phyloP scores from a whole-genome alignment of 1,284 basidiomycete genomes.

The Pholiota adiposa region DNA sequence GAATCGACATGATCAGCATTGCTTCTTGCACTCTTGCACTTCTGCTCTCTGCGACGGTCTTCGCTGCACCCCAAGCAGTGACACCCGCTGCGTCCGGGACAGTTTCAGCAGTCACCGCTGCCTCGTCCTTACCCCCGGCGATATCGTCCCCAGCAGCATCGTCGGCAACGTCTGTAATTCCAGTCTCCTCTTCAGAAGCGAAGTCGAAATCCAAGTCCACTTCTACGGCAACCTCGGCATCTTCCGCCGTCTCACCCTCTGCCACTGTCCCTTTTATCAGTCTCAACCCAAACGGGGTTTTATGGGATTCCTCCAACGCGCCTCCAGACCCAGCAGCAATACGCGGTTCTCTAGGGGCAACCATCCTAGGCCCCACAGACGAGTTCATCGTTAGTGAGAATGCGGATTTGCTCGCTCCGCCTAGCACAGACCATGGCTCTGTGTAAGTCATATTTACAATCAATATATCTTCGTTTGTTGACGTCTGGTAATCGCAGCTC shows the following conservation, averaged over 20 bases:
- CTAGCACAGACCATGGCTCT: constrained; percentile 66
- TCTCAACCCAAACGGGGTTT: constrained; percentile 53
- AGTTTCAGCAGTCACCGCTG: constrained; percentile 5
- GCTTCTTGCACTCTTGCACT: constrained; percentile 37
- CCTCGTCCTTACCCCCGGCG: constrained; percentile 18
- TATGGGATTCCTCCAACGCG: constrained; percentile 40
- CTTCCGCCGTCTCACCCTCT: constrained; percentile 17
- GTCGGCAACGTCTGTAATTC: constrained; percentile 13
- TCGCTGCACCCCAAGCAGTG: constrained; percentile 20
- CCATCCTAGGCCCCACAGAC: constrained; percentile 62
- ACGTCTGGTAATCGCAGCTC: constrained; percentile 33
- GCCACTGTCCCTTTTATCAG: constrained; percentile 52
- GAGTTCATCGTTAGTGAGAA: constrained; percentile 56
- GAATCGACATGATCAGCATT: constrained; percentile 27
- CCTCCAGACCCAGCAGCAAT: constrained; percentile 32
- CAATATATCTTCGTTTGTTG: not conserved
- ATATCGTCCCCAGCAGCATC: constrained; percentile 20
- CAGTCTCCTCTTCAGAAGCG: constrained; percentile 8
- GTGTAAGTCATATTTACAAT: constrained; percentile 46
- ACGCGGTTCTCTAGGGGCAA: constrained; percentile 50
- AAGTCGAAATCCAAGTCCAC: constrained; percentile 13
- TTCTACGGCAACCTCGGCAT: constrained; percentile 19
- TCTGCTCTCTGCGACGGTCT: constrained; percentile 28
- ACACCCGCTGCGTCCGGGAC: constrained; percentile 14
- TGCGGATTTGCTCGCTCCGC: constrained; percentile 66